Percentiles rank a stretch among this genome's conserved stretches.
Evolutionary conservation across 352 stramenopile genomes (phyloP).

Genomic region (Pythium pectinolyticum): DNA sequence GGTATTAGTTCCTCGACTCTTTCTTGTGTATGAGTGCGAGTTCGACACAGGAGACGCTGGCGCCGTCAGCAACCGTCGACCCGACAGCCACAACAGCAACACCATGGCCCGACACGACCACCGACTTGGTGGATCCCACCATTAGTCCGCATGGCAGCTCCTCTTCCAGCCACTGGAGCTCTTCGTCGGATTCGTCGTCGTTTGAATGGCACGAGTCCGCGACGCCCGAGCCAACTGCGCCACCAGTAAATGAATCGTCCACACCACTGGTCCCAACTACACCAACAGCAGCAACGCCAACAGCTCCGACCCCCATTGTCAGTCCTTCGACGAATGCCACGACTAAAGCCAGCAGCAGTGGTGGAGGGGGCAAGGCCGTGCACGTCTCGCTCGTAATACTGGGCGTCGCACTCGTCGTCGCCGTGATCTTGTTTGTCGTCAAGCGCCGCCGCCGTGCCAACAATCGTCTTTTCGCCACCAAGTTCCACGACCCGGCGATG

Average conservation of each 20-base stretch:
- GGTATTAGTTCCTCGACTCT: too few species aligned
- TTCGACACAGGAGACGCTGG: too few species aligned
- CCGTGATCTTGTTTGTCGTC: conserved; percentile 6
- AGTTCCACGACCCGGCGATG: conserved; percentile 21
- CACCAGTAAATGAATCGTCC: too few species aligned
- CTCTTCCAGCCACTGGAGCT: not conserved
- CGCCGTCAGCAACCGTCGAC: too few species aligned
- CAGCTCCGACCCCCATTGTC: not conserved
- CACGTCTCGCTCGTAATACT: conserved; percentile 19
- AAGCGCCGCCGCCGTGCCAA: not conserved
- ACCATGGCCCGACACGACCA: not conserved
- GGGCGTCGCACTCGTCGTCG: conserved; percentile 9
- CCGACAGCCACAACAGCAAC: too few species aligned
- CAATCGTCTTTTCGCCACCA: conserved; percentile 6
- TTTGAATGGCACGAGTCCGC: not conserved
- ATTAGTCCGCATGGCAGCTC: not conserved
- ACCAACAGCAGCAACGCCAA: not conserved
- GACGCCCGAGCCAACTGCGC: not conserved
- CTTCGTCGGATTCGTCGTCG: not conserved
- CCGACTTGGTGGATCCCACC: not conserved
- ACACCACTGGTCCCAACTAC: not conserved
- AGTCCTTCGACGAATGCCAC: not conserved
- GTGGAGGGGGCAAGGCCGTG: not conserved
- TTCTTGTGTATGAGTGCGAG: too few species aligned
- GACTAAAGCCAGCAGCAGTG: conserved; percentile 4